Conservation (phyloP, 2,329 filamentous ascomycete species). For the Tolypocladium guangdongense region DNA sequence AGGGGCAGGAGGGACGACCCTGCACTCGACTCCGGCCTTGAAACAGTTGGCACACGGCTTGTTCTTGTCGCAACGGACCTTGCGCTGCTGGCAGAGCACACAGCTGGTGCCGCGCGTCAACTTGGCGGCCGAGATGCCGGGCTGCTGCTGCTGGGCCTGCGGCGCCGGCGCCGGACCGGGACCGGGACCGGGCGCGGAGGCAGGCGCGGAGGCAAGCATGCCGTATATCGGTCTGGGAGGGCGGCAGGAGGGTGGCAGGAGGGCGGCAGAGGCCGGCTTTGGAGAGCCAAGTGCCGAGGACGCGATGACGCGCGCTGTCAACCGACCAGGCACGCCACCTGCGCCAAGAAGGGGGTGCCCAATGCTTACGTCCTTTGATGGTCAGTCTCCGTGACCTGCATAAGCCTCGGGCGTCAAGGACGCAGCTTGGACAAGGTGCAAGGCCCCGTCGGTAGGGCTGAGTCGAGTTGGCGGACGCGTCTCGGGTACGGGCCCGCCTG, state of each 20-base stretch:
- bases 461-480: background rate
- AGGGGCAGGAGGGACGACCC: slow-evolving; percentile 44
- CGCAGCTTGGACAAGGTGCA: background rate
- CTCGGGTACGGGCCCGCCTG: background rate
- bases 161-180: slow-evolving; percentile 7
- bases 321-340: background rate
- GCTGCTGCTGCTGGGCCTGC: slow-evolving; percentile 10
- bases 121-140: slow-evolving; percentile 37
- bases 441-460: background rate
- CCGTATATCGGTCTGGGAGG: background rate
- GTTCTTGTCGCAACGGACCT: slow-evolving; percentile 63
- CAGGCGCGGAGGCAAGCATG: slow-evolving; percentile 4
- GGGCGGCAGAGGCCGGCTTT: background rate
- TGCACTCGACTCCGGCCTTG: slow-evolving; percentile 50
- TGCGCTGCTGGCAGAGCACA: slow-evolving; percentile 64
- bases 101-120: slow-evolving; percentile 53
- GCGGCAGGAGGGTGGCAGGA: no score
- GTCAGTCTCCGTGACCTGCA: background rate
- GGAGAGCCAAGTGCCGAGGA: background rate
- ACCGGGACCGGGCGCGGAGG: slow-evolving; percentile 1
- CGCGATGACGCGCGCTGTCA: background rate
- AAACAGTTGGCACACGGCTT: slow-evolving; percentile 62
- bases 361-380: background rate
- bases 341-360: background rate
- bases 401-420: background rate